These are phyloP conservation scores for Podospora pseudopauciseta DNA, from an alignment of 495 filamentous ascomycete genomes.

Conservation along the genomic window DNA sequence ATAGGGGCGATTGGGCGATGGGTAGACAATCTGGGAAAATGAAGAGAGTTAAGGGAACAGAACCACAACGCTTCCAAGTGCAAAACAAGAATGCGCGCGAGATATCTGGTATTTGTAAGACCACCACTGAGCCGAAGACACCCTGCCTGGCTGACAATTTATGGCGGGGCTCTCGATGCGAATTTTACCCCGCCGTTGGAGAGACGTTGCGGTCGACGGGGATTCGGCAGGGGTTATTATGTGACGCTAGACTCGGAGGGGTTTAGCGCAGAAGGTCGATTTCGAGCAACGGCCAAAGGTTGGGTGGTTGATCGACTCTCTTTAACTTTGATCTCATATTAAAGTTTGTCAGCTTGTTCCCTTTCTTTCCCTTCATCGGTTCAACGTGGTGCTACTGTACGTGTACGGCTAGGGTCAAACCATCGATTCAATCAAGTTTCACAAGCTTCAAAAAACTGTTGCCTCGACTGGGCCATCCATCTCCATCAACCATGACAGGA, in stretches of 20 bases:
- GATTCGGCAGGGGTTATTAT: conserved; percentile 5
- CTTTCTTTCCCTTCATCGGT: too few species aligned
- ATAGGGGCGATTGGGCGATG: not conserved
- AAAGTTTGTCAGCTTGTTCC: too few species aligned
- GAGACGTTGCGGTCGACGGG: conserved; percentile 24
- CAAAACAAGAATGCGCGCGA: conserved; percentile 2
- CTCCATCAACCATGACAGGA: not conserved
- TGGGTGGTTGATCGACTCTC: not conserved
- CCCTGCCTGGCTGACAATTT: conserved; percentile 14
- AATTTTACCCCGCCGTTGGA: conserved; percentile 33
- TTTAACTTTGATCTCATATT: too few species aligned
- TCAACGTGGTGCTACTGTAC: too few species aligned
- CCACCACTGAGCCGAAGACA: not conserved
- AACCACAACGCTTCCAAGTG: not conserved
- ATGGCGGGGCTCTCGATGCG: conserved; percentile 22
- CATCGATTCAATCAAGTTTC: too few species aligned
- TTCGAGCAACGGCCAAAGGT: not conserved
- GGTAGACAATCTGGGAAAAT: not conserved
- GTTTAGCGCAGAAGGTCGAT: not conserved
- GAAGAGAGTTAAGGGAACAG: not conserved
- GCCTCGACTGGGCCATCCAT: not conserved
- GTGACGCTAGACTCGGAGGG: not conserved
- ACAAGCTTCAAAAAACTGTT: not conserved
- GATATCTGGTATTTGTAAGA: conserved; percentile 1
- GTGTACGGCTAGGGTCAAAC: too few species aligned